Evolutionary conservation across 2,329 filamentous ascomycete species (phyloP).

Genomic region (Hymenoscyphus occultus): DNA sequence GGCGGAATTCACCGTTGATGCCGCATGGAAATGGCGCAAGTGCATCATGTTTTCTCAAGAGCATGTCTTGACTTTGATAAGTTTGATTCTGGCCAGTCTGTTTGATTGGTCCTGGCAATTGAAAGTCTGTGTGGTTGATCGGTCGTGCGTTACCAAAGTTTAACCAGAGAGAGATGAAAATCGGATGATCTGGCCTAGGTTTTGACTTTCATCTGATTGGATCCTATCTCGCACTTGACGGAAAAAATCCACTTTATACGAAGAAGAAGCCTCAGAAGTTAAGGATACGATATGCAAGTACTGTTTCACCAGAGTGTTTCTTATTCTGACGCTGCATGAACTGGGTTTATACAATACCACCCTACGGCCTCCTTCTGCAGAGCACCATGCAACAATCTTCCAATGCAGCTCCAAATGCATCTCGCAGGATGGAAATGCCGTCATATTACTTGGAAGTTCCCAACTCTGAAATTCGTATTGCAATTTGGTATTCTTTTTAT

Average conservation of each 20-base stretch:
- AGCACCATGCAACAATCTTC: too few species aligned
- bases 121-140: constrained; percentile 1
- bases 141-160: neutral
- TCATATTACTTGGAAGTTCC: too few species aligned
- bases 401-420: too few species aligned
- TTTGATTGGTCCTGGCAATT: neutral
- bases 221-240: neutral
- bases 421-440: too few species aligned
- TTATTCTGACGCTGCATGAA: neutral
- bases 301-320: neutral
- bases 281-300: neutral
- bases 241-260: neutral
- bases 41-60: neutral
- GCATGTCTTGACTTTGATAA: neutral
- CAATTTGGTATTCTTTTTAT: too few species aligned
- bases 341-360: neutral
- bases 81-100: neutral
- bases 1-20: neutral
- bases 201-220: neutral
- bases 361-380: neutral
- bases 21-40: neutral
- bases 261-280: neutral
- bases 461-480: too few species aligned
- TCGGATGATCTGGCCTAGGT: neutral
- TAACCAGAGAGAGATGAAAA: neutral